A percentile compares a stretch with the other conserved stretches of the same genome.
Conservation (phyloP, 2,329 filamentous ascomycete genomes). For the Nothophoma quercina region DNA sequence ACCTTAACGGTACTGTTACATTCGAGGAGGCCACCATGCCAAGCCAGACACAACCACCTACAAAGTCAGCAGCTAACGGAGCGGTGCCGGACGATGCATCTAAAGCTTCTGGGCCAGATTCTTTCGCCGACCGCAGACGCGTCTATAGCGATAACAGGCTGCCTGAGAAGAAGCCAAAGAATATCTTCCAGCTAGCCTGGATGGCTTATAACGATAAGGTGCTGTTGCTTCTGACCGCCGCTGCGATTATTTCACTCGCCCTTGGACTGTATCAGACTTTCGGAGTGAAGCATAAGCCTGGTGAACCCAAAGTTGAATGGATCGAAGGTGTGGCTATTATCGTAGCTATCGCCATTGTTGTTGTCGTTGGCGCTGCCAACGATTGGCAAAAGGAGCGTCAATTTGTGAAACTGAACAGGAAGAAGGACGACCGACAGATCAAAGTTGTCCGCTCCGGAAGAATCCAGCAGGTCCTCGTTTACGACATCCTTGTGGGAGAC, state of each 20-base stretch:
- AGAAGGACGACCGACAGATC: constrained; percentile 77
- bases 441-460: constrained; percentile 79
- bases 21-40: constrained; percentile 69
- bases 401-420: constrained; percentile 80
- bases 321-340: constrained; percentile 83
- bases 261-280: constrained; percentile 78
- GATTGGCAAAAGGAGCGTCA: constrained; percentile 85
- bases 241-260: constrained; percentile 75
- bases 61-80: constrained; percentile 28
- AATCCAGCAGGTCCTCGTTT: constrained; percentile 69
- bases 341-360: constrained; percentile 77
- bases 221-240: constrained; percentile 59
- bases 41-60: constrained; percentile 21
- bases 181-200: constrained; percentile 75
- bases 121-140: constrained; percentile 70
- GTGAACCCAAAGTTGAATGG: constrained; percentile 72
- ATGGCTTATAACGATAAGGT: constrained; percentile 86
- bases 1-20: constrained; percentile 68
- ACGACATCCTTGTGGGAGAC: constrained; percentile 74
- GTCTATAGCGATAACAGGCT: constrained; percentile 75
- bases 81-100: not conserved
- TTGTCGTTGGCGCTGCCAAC: constrained; percentile 78
- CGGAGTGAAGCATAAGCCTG: constrained; percentile 61
- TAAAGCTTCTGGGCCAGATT: constrained; percentile 27
- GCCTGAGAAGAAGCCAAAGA: constrained; percentile 74